These are phyloP conservation scores for Solanum paucissectum DNA, from an alignment of 257 asterid genomes.

Conservation along the genomic window DNA sequence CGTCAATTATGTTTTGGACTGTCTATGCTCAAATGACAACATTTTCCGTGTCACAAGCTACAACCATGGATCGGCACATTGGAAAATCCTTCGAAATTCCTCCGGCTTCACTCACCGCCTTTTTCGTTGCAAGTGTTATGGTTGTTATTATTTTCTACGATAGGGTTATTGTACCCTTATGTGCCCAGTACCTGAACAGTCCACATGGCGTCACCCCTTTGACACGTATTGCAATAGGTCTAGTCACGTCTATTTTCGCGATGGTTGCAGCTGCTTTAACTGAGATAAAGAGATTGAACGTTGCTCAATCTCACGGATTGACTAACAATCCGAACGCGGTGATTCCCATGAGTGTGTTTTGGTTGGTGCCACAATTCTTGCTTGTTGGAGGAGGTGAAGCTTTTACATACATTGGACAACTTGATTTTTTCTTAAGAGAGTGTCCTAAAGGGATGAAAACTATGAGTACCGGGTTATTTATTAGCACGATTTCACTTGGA, in stretches of 20 bases:
- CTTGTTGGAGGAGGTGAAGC: constrained; percentile 84
- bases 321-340: neutral
- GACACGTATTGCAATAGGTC: constrained; percentile 49
- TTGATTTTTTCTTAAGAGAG: constrained; percentile 73
- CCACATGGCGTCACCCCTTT: constrained; percentile 63
- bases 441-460: constrained; percentile 94
- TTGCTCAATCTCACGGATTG: constrained; percentile 26
- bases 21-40: constrained; percentile 87
- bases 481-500: constrained; percentile 71
- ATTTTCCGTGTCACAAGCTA: constrained; percentile 74
- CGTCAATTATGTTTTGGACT: constrained; percentile 71
- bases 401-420: constrained; percentile 74
- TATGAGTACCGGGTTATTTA: constrained; percentile 69
- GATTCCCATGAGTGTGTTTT: constrained; percentile 50
- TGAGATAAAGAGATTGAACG: constrained; percentile 40
- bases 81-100: constrained; percentile 48
- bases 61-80: constrained; percentile 59
- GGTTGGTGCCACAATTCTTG: constrained; percentile 64
- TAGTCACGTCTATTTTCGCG: constrained; percentile 31
- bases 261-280: constrained; percentile 50
- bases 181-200: constrained; percentile 23
- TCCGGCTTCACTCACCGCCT: constrained; percentile 58
- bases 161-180: constrained; percentile 30
- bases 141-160: constrained; percentile 56
- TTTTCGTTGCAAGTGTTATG: constrained; percentile 60